Base-by-base conservation (phyloP, 352 stramenopile genomes). In the Phytophthora palmivora region DNA sequence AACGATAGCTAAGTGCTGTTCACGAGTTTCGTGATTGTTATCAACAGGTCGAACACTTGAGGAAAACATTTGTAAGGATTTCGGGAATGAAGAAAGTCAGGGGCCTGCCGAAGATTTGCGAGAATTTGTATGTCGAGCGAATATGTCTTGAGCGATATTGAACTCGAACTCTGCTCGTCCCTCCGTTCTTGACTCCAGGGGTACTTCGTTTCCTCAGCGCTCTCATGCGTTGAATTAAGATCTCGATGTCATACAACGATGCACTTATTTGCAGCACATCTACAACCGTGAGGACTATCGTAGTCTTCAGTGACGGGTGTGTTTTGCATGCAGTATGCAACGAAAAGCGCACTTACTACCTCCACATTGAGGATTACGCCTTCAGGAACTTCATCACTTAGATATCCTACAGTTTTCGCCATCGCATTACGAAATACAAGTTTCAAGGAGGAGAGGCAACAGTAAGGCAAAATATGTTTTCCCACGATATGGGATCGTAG, bases 331-430 rank as follows among this genome's bases (percentile, higher is more conserved):
- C 72, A 78, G 39, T 57, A 78, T 6, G 67, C 30, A 1, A 74
- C 57, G n/a, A 74, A 84, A 9, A 80, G 37, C n/a, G 72, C 67
- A 36, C 70, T 74, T 32, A 72, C 69, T 36, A 79, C 61, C 32
- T 82, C 61, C n/a, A 82, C 51, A 28, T 73, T 78, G 28, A 79
- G 62, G 32, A 78, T 76, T 6, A 82, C 64, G 1, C 64, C 39
- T 22, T 58, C 52, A 1, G 64, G 70, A 24, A 61, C 38, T 37
- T 63, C 34, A 7, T 72, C 56, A 8, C 38, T 53, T 8, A 74
- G 19, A 39, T 66, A 56, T 4, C 15, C 33, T 16, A 59, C 54
- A 0, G 42, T 64, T 14, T 61, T 49, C 9, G 54, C 51, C 53
- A 61, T 60, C n/a, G 32, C 21, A 16, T 70, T 50, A 41, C 66